Evolutionary conservation across 2,329 filamentous ascomycete genomes (phyloP).

Genomic region (Grosmannia serpens): DNA sequence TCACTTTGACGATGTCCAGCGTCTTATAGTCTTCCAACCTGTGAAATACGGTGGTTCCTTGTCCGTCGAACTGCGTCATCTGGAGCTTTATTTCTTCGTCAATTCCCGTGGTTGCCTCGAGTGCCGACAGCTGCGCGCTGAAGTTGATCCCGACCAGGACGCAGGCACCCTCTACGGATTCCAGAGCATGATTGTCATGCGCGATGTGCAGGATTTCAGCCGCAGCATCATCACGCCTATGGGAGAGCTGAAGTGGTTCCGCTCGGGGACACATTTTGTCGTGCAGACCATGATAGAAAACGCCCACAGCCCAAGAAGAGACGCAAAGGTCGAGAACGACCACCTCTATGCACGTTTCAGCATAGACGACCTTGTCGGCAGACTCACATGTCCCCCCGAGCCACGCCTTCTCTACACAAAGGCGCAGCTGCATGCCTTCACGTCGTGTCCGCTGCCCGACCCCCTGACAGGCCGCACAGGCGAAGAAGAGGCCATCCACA

Average conservation of each 20-base stretch:
- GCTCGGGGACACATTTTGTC: constrained; percentile 28
- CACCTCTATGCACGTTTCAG: constrained; percentile 34
- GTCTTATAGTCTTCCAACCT: constrained; percentile 38
- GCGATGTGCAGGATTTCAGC: constrained; percentile 24
- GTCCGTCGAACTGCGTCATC: constrained; percentile 35
- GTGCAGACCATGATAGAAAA: constrained; percentile 16
- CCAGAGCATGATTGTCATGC: constrained; percentile 43
- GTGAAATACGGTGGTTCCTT: constrained; percentile 15
- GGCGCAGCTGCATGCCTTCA: constrained; percentile 47
- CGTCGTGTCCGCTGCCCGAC: constrained; percentile 46
- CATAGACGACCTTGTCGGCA: constrained; percentile 42
- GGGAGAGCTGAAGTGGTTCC: constrained; percentile 22
- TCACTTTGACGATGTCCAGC: constrained; percentile 31
- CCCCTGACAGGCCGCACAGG: constrained; percentile 46
- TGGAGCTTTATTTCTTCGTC: constrained; percentile 43
- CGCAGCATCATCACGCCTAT: constrained; percentile 44
- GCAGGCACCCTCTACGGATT: constrained; percentile 49
- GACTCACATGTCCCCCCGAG: constrained; percentile 46
- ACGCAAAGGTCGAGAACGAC: too few species aligned
- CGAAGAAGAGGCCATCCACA: constrained; percentile 44
- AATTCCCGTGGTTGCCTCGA: constrained; percentile 29
- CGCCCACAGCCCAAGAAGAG: too few species aligned
- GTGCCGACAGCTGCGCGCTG: constrained; percentile 35
- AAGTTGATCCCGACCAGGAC: constrained; percentile 47
- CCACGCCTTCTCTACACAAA: constrained; percentile 42